Evolutionary conservation across 1,139 yeast genomes (phyloP).

Genomic region (Hansenula lynferdii): DNA sequence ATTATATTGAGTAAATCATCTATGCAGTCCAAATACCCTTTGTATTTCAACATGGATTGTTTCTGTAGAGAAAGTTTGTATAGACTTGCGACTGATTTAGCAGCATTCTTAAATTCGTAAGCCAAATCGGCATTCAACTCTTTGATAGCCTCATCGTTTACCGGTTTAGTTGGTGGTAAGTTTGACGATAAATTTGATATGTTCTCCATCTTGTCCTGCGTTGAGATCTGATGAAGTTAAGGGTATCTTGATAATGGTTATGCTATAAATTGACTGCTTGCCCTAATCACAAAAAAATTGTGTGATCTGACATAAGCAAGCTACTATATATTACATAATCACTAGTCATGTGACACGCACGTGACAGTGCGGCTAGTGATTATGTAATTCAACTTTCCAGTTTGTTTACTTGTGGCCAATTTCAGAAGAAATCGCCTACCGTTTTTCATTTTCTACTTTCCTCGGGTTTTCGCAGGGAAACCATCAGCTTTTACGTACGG

Average conservation of each 20-base stretch:
- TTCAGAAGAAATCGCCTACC: too few species aligned
- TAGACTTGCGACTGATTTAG: slow-evolving; percentile 58
- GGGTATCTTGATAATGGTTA: not conserved
- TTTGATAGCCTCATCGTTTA: slow-evolving; percentile 37
- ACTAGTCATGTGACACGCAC: too few species aligned
- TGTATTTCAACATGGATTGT: slow-evolving; percentile 36
- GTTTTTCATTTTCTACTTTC: too few species aligned
- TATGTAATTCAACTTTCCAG: too few species aligned
- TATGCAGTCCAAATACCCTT: slow-evolving; percentile 54
- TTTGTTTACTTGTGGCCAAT: too few species aligned
- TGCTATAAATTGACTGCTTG: too few species aligned
- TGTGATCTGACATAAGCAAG: too few species aligned
- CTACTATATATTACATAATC: too few species aligned
- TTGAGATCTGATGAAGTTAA: not conserved
- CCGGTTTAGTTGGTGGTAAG: slow-evolving; percentile 45
- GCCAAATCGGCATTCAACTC: slow-evolving; percentile 42
- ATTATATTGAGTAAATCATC: slow-evolving; percentile 49
- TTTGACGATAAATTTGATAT: slow-evolving; percentile 48
- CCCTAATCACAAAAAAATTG: too few species aligned
- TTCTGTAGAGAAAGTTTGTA: slow-evolving; percentile 49
- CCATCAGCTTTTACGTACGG: too few species aligned
- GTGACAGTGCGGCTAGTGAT: too few species aligned
- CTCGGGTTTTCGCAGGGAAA: too few species aligned
- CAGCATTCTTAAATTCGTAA: slow-evolving; percentile 56
- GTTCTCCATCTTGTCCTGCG: slow-evolving; percentile 37